Evolutionary conservation across 2,329 filamentous ascomycete species (phyloP).

Genomic region (Nakataea oryzae): DNA sequence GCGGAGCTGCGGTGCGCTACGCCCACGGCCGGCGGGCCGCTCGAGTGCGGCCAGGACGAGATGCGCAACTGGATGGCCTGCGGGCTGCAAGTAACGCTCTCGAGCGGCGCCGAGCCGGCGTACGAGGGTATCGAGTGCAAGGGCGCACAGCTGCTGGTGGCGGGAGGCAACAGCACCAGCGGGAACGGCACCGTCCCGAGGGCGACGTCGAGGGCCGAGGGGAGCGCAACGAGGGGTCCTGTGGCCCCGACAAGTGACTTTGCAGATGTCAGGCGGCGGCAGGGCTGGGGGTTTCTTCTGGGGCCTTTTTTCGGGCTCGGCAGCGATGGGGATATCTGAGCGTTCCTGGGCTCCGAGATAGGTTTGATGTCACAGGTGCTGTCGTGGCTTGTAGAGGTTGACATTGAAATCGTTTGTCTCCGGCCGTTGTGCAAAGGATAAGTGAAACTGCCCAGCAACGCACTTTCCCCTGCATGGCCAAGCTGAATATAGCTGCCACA

Average conservation of each 20-base stretch:
- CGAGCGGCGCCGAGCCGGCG: conserved; percentile 5
- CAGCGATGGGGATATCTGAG: background rate
- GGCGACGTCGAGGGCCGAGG: no score
- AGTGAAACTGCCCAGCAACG: no score
- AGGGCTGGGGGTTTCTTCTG: background rate
- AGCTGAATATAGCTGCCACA: no score
- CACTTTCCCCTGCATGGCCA: no score
- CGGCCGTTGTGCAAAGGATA: no score
- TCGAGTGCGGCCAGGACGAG: conserved; percentile 12
- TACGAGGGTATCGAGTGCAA: conserved; percentile 1
- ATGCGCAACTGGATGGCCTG: conserved; percentile 18
- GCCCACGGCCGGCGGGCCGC: conserved; percentile 4
- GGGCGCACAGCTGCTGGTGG: background rate
- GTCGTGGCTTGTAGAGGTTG: no score
- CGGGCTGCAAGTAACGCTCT: conserved; percentile 17
- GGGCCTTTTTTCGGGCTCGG: background rate
- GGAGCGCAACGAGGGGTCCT: background rate
- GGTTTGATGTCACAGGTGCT: no score
- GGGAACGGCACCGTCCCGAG: background rate
- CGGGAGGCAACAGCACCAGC: background rate
- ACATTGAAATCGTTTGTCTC: background rate
- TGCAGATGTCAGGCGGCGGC: background rate
- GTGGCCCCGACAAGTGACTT: background rate
- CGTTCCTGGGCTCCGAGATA: background rate
- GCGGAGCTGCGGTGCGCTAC: conserved; percentile 12